Base-by-base conservation (phyloP, 257 asterid genomes). In the Oldenlandia corymbosa region DNA sequence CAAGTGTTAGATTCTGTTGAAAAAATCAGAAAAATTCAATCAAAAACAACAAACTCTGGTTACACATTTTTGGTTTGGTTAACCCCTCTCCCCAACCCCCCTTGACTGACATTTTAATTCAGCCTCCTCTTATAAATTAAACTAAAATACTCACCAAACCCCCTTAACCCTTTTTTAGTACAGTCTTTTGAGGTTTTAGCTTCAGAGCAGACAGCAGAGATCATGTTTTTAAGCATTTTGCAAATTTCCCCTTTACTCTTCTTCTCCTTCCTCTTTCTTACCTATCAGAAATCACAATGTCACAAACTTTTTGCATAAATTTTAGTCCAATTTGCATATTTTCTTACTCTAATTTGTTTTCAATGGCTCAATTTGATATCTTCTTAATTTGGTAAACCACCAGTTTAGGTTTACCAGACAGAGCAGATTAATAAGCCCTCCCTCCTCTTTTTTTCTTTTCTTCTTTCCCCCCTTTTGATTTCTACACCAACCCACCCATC, bases 371-470 rank as follows among this genome's bases (percentile, higher is more conserved):
- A 65, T 42, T 65, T 68, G 48, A 6, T 32, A 57, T 31, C 68
- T 67, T 43, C 75, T 65, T 42, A 72, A 79, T 75, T 79, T 82
- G 89, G 88, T 79, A 75, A 86, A 82, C 91, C 70, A 84, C 91
- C n/a, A n/a, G n/a, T 78, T 78, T 79, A 56, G 87, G 71, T 81
- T 76, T 80, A 80, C 83, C 73, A 71, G 67, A 77, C 79, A 72
- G 2, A n/a, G n/a, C n/a, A n/a, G 16, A 49, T n/a, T 36, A 64
- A 72, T 36, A 67, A 74, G 71, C 61, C n/a, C n/a, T n/a, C n/a
- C n/a, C 66, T 49, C 71, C 77, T 58, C 39, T 9, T 34, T 3
- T 34, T 34, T 3, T 9, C 39, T 34, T 34, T 34, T 34, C 39
- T 34, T 4, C n/a, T n/a, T 68, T 49, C 31, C 55, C 23, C 30